phyloP scores from a whole-genome alignment of 306 rosid genomes.

The Prinsepia uniflora region DNA sequence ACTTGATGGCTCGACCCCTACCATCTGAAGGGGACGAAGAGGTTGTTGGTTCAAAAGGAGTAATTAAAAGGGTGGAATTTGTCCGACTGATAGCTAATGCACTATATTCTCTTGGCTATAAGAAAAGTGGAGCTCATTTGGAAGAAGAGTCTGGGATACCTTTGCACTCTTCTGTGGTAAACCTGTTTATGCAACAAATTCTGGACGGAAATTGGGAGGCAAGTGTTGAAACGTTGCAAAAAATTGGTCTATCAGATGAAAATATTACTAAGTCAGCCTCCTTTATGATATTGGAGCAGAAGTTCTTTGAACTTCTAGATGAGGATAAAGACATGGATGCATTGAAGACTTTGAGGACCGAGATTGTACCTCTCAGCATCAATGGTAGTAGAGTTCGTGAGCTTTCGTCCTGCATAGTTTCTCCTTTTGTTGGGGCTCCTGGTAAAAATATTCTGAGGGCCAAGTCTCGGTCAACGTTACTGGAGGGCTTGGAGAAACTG shows the following conservation, averaged over 20 bases:
- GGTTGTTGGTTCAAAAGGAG: constrained; percentile 89
- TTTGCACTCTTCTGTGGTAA: constrained; percentile 61
- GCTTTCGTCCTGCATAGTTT: constrained; percentile 73
- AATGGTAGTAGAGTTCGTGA: constrained; percentile 61
- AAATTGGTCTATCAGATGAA: constrained; percentile 65
- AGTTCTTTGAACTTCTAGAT: constrained; percentile 74
- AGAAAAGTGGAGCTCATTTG: constrained; percentile 69
- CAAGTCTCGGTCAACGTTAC: constrained; percentile 66
- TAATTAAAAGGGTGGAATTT: constrained; percentile 77
- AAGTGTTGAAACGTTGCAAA: constrained; percentile 62
- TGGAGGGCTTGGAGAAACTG: constrained; percentile 83
- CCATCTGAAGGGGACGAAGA: constrained; percentile 69
- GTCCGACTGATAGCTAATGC: constrained; percentile 95
- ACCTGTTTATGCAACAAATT: constrained; percentile 73
- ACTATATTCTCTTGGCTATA: constrained; percentile 82
- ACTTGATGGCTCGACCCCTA: constrained; percentile 95
- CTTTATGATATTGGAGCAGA: constrained; percentile 79
- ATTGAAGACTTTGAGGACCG: constrained; percentile 74
- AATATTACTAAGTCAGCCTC: constrained; percentile 58
- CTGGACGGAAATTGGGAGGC: constrained; percentile 84
- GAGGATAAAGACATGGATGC: constrained; percentile 71
- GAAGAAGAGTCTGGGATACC: constrained; percentile 97
- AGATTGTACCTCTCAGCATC: constrained; percentile 67
- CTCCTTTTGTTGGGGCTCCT: constrained; percentile 41
- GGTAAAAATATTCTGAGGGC: constrained; percentile 37